Evolutionary conservation across 139 green algal species (phyloP), one percentile per base, ranked within the genome.

Genomic region (Tetradesmus obliquus): DNA sequence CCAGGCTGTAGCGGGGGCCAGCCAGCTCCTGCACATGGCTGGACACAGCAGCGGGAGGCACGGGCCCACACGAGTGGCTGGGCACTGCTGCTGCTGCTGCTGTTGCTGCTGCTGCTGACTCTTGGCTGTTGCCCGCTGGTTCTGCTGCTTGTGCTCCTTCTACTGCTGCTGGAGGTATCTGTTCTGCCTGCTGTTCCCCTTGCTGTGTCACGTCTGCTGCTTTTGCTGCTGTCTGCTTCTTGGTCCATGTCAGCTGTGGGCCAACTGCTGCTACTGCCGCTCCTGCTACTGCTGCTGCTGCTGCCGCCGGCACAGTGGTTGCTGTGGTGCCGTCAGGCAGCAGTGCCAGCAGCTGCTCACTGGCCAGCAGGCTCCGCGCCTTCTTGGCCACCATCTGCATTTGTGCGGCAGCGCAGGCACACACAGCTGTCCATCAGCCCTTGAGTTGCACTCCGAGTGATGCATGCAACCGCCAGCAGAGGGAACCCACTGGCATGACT

Each of bases 1-100:
- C 57, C 54, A 98, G 87, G 89, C 88, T 93, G 93, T 98, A 99
- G 0, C 69, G 0, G 0, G 55, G 45, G 3, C 93, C 91, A 2
- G 71, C 1, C 5, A 97, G 69, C 3, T 86, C 71, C 90, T 85
- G 84, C 5, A 54, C 69, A 74, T 84, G 88, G 5, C 2, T 53
- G 8, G n/a, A 2, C 13, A 84, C 72, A n/a, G 79, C 88, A 54
- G 79, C 55, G 4, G 88, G 72, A 55, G 88, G 72, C 76, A 55
- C n/a, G 0, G 8, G 4, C 5, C 69, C 54, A 9, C 17, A 15
- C n/a, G 55, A 62, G n/a, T 51, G 66, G 71, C 55, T 79, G 55
- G 5, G n/a, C 79, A 22, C 76, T 82, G 76, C 76, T 85, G 76
- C 79, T 85, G 72, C 19, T 83, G 87, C 72, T 83, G 69, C n/a